These are phyloP conservation scores for Pseudodiploospora longispora DNA, from an alignment of 2,329 filamentous ascomycete genomes.

Conservation along the genomic window DNA sequence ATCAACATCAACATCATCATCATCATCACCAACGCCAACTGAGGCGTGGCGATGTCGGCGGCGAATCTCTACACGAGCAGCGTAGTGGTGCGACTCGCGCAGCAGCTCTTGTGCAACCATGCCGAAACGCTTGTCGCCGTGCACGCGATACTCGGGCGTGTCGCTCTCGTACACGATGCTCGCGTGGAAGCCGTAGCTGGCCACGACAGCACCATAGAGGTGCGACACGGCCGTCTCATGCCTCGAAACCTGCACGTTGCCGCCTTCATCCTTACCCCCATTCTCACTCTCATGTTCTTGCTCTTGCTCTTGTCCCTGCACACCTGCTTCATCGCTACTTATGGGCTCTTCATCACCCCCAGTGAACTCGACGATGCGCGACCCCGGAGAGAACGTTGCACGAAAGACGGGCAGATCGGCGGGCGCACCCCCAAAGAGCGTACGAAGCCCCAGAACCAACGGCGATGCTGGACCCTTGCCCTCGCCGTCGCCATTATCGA, in stretches of 20 bases:
- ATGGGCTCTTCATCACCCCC: slow-evolving; percentile 5
- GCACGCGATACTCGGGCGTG: slow-evolving; percentile 68
- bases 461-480: slow-evolving; percentile 22
- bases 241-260: slow-evolving; percentile 11
- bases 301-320: neutral
- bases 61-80: slow-evolving; percentile 32
- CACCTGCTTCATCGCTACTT: neutral
- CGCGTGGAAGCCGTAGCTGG: slow-evolving; percentile 85
- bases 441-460: slow-evolving; percentile 43
- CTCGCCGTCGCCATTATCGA: slow-evolving; percentile 12
- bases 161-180: slow-evolving; percentile 87
- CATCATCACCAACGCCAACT: too few relatives aligned
- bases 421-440: slow-evolving; percentile 50
- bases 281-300: neutral
- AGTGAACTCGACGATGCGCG: slow-evolving; percentile 35
- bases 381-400: slow-evolving; percentile 52
- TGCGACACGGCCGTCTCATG: slow-evolving; percentile 26
- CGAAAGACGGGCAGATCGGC: slow-evolving; percentile 53
- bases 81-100: slow-evolving; percentile 42
- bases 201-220: slow-evolving; percentile 72
- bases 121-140: slow-evolving; percentile 70
- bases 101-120: slow-evolving; percentile 76
- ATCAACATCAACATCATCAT: too few relatives aligned
- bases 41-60: slow-evolving; percentile 2
- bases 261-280: neutral